A percentile compares a stretch with the other conserved stretches of the same genome.
phyloP scores from a whole-genome alignment of 345 rosid genomes.

The Syzygium aqueum region DNA sequence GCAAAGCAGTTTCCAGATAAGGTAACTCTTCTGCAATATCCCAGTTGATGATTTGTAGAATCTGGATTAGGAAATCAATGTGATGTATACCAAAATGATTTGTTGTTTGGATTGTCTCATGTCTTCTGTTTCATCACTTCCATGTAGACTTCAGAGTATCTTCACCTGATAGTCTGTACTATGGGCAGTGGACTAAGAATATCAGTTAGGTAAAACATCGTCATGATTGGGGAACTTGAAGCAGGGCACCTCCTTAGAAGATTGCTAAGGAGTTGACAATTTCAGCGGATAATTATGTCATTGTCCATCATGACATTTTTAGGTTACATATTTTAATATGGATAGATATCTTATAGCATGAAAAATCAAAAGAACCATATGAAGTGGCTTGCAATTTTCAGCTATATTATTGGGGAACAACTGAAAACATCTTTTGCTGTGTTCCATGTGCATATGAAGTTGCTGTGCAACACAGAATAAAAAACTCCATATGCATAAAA shows the following conservation, averaged over 20 bases:
- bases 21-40: slow-evolving; percentile 26
- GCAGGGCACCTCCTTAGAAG: not conserved
- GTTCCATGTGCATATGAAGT: not conserved
- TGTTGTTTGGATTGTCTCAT: not conserved
- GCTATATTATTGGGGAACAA: not conserved
- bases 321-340: not conserved
- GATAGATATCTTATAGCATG: not conserved
- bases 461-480: not conserved
- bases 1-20: slow-evolving; percentile 75
- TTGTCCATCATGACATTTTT: not conserved
- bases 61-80: not conserved
- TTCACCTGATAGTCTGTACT: not conserved
- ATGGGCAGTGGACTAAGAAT: not conserved
- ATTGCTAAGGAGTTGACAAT: not conserved
- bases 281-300: not conserved
- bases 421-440: not conserved
- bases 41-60: not conserved
- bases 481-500: not conserved
- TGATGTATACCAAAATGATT: not conserved
- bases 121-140: not conserved
- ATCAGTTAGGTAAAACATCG: not conserved
- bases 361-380: not conserved
- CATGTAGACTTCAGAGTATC: not conserved
- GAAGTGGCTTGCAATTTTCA: not conserved
- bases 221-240: not conserved